Percentiles rank a stretch among this genome's conserved stretches.
Evolutionary conservation across 345 rosid species (phyloP).

Genomic region (Carallia brachiata): DNA sequence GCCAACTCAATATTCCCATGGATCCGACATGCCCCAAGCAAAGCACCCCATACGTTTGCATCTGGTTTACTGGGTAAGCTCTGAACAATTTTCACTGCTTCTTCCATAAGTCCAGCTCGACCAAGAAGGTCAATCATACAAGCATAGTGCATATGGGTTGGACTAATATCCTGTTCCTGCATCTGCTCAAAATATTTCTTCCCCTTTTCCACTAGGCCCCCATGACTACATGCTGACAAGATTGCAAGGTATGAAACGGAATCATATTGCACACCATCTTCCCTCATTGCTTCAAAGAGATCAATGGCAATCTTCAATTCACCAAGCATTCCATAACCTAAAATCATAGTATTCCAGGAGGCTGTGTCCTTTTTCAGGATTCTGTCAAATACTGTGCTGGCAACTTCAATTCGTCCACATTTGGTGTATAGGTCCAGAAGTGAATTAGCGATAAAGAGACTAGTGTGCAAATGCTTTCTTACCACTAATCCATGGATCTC

Average conservation of each 20-base stretch:
- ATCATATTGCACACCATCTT: neutral
- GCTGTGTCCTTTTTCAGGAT: neutral
- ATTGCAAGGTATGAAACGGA: neutral
- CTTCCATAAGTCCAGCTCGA: conserved; percentile 6
- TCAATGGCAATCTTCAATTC: neutral
- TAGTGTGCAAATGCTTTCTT: neutral
- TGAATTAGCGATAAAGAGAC: conserved; percentile 1
- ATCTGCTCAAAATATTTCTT: conserved; percentile 1
- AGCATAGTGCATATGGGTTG: conserved; percentile 2
- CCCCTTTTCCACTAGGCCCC: neutral
- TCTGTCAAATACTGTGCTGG: neutral
- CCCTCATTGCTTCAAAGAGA: neutral
- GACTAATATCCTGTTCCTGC: neutral
- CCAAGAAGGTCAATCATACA: conserved; percentile 1
- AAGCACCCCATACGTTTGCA: conserved; percentile 1
- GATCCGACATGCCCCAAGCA: conserved; percentile 5
- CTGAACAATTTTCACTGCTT: neutral
- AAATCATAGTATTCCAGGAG: neutral
- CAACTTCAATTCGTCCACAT: neutral
- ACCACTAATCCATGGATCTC: neutral
- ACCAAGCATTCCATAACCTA: conserved; percentile 7
- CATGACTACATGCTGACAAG: neutral
- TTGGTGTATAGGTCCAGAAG: neutral
- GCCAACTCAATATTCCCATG: conserved; percentile 4
- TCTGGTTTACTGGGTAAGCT: neutral